These are phyloP conservation scores for Amphibolis antarctica DNA, from an alignment of 106 monocot species.

Conservation along the genomic window DNA sequence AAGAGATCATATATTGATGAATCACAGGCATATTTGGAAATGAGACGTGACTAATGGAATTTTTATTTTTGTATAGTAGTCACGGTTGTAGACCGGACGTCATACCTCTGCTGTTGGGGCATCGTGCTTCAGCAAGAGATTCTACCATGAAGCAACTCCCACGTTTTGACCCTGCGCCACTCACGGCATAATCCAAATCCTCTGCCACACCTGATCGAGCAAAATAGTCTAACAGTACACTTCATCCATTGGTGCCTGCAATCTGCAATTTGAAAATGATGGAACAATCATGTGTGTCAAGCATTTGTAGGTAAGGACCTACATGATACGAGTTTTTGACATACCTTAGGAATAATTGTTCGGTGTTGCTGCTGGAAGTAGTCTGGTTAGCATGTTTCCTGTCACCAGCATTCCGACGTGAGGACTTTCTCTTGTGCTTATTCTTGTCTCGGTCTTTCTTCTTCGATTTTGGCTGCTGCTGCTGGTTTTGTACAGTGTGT, in stretches of 20 bases:
- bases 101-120: slow-evolving; percentile 47
- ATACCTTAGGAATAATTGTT: neutral
- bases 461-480: slow-evolving; percentile 35
- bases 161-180: slow-evolving; percentile 34
- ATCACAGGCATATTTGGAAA: too few species aligned
- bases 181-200: slow-evolving; percentile 11
- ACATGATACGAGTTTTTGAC: neutral
- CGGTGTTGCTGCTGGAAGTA: neutral
- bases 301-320: too few species aligned
- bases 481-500: slow-evolving; percentile 33
- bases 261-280: neutral
- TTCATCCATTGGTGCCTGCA: neutral
- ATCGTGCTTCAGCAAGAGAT: slow-evolving; percentile 30
- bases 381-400: slow-evolving; percentile 15
- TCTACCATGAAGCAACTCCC: slow-evolving; percentile 33
- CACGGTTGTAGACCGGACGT: slow-evolving; percentile 4
- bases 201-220: neutral
- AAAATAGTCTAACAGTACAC: neutral
- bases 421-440: slow-evolving; percentile 37
- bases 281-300: too few species aligned
- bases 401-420: slow-evolving; percentile 7
- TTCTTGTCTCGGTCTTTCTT: slow-evolving; percentile 32
- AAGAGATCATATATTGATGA: too few species aligned
- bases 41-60: too few species aligned
- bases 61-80: too few species aligned